phyloP scores from a whole-genome alignment of 495 filamentous ascomycete genomes.

The Aspergillus bertholletiae region DNA sequence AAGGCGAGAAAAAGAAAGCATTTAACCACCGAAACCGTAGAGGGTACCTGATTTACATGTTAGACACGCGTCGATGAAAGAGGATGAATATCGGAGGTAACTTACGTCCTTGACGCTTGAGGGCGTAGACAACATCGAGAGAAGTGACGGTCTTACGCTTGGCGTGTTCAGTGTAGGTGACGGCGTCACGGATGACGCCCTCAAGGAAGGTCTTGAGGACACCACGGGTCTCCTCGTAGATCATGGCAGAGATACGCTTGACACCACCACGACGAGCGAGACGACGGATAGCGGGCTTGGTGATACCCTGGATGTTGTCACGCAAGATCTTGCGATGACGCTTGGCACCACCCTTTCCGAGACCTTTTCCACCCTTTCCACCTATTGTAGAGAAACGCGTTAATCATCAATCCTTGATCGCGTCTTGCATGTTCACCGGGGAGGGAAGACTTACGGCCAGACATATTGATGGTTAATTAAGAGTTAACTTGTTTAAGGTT shows the following conservation, averaged over 20 bases:
- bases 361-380: conserved; percentile 98
- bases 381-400: conserved; percentile 52
- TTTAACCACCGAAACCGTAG: conserved; percentile 99
- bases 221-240: conserved; percentile 99
- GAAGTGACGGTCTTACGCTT: conserved; percentile 99
- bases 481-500: conserved; percentile 18
- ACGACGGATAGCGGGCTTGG: conserved; percentile 99
- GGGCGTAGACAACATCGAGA: conserved; percentile 93
- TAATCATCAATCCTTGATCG: conserved; percentile 21
- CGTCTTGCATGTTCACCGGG: neutral
- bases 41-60: conserved; percentile 57
- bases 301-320: conserved; percentile 99
- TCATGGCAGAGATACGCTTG: conserved; percentile 98
- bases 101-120: conserved; percentile 91
- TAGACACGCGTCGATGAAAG: conserved; percentile 24
- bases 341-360: conserved; percentile 92
- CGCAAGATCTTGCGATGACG: conserved; percentile 98
- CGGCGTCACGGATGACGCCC: conserved; percentile 98
- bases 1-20: conserved; percentile 31
- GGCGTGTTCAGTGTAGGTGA: conserved; percentile 98
- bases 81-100: conserved; percentile 9
- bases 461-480: conserved; percentile 51
- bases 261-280: conserved; percentile 99
- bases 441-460: conserved; percentile 60
- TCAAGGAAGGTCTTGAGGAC: conserved; percentile 99